Evolutionary conservation across 257 asterid species (phyloP), one percentile per base, ranked within the genome.

Genomic region (Forsythia suspensa): DNA sequence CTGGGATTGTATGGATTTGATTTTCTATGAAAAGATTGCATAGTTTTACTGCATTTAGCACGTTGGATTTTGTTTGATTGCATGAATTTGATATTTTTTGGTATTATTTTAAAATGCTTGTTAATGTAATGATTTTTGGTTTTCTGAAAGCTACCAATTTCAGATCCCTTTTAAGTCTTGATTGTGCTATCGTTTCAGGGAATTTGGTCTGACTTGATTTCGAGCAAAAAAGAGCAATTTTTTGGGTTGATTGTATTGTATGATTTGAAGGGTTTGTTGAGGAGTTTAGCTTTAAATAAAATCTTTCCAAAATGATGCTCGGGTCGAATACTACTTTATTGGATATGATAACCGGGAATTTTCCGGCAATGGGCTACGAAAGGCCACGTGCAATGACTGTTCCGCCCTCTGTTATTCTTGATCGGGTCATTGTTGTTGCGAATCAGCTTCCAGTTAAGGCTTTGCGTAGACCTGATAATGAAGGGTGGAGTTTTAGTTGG

Each of bases 381-480:
- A 83, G 83, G 72, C 87, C 87, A 1, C 80, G 90, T 63, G 92
- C 86, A 76, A 86, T 88, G 92, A 88, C 92, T 59, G 92, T 88
- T 11, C 86, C 83, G 7, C 80, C 90, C 3, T 88, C 92, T 59
- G 37, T 82, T 36, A 43, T 39, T 8, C 83, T 61, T 39, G 91
- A 88, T 55, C 81, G 92, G 70, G 78, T 84, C 52, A 88, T 88
- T 69, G 65, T 88, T 34, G 92, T 88, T 71, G 92, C 92, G 52
- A 88, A 88, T 79, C 85, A 84, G 82, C 88, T 88, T 16, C 92
- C 92, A 0, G 78, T 88, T 11, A 86, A 86, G 71, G 90, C 90
- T 18, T 79, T 79, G 68, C 85, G 87, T 43, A 83, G 88, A 75
- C 84, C 88, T 18, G 90, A 86, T 77, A 84, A 84, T 66, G 75